A percentile compares a stretch with the other conserved stretches of the same genome.
Conservation (phyloP, 805 yeast species). For the Starmera caribaea region DNA sequence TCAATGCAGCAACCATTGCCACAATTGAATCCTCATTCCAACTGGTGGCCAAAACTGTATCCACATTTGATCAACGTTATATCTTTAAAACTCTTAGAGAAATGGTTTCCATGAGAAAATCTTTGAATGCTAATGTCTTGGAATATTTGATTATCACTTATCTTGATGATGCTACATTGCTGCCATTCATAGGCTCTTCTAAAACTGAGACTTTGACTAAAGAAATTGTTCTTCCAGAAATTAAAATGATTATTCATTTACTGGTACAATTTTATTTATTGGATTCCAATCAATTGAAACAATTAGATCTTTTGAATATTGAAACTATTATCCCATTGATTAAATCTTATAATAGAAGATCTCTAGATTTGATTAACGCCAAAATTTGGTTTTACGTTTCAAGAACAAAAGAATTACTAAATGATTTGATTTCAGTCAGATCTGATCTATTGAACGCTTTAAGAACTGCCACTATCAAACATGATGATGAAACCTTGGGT, state of each 20-base stretch:
- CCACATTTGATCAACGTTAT: constrained; percentile 76
- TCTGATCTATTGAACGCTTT: constrained; percentile 63
- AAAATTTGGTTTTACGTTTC: constrained; percentile 89
- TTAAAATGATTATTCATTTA: constrained; percentile 70
- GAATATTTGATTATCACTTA: constrained; percentile 49
- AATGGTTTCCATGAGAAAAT: constrained; percentile 63
- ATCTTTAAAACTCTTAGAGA: constrained; percentile 81
- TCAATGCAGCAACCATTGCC: constrained; percentile 22
- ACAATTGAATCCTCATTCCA: constrained; percentile 22
- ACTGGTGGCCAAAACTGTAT: constrained; percentile 44
- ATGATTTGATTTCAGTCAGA: constrained; percentile 48
- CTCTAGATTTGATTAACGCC: constrained; percentile 79
- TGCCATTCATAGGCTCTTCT: constrained; percentile 27
- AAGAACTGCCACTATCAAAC: constrained; percentile 84
- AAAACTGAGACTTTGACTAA: constrained; percentile 25
- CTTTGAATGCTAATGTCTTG: constrained; percentile 45
- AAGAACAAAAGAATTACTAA: constrained; percentile 60
- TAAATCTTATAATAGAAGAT: constrained; percentile 63
- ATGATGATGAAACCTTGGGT: constrained; percentile 88
- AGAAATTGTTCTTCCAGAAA: constrained; percentile 53
- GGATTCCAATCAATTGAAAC: constrained; percentile 43
- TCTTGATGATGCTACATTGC: constrained; percentile 35
- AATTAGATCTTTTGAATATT: constrained; percentile 44
- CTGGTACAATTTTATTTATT: constrained; percentile 68
- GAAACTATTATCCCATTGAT: constrained; percentile 38